These are phyloP conservation scores for Lasiodiplodia sp. DNA, from an alignment of 2,329 filamentous ascomycete species.

Conservation along the genomic window DNA sequence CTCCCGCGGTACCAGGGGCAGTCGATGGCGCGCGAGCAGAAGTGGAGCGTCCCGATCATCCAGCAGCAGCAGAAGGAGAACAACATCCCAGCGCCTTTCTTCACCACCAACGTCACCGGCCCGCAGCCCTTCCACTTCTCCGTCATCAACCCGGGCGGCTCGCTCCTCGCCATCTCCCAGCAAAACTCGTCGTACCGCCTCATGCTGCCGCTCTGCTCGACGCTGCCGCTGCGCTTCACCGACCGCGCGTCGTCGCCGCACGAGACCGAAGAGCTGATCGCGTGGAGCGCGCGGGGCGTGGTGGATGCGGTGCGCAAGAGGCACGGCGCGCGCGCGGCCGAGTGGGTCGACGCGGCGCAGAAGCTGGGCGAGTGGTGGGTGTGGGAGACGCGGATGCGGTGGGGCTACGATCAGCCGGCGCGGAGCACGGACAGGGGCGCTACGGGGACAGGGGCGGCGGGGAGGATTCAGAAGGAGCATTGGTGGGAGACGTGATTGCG, in stretches of 20 bases:
- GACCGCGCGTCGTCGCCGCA: conserved; percentile 40
- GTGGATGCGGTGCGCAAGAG: conserved; percentile 35
- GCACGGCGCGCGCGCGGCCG: conserved; percentile 43
- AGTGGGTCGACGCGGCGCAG: conserved; percentile 49
- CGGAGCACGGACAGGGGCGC: conserved; percentile 37
- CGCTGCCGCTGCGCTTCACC: conserved; percentile 44
- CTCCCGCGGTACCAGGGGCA: conserved; percentile 57
- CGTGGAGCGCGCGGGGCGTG: conserved; percentile 39
- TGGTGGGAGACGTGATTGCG: conserved; percentile 39
- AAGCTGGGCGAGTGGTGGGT: conserved; percentile 51
- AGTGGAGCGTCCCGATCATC: not conserved
- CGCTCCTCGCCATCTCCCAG: conserved; percentile 36
- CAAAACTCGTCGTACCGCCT: conserved; percentile 35
- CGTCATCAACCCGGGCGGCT: conserved; percentile 40
- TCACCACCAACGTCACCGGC: conserved; percentile 1
- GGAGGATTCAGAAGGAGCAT: conserved; percentile 36
- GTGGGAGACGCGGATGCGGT: conserved; percentile 41
- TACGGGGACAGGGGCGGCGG: conserved; percentile 33
- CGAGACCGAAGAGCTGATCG: conserved; percentile 38
- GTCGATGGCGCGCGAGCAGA: conserved; percentile 49
- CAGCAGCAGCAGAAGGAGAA: too few relatives aligned
- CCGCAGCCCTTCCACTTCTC: conserved; percentile 43
- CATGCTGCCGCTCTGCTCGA: conserved; percentile 38
- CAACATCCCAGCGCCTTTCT: not conserved
- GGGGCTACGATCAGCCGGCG: conserved; percentile 36